These are phyloP conservation scores for Suzukiozyma palmioleophila DNA, from an alignment of 1,139 yeast species.

Conservation along the genomic window DNA sequence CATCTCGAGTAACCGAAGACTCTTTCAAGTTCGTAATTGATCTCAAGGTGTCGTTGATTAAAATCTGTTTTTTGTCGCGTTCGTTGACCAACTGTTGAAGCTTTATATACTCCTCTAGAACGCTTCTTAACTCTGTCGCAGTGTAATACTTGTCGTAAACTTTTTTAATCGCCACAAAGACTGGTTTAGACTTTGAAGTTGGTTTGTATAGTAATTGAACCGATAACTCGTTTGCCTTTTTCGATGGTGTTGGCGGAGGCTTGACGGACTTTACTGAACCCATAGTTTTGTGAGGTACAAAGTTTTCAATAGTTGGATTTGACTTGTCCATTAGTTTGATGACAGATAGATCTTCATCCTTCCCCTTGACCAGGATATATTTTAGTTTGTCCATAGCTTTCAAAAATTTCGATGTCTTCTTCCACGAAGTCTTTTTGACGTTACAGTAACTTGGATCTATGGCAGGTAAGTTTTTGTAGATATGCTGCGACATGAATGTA, in stretches of 20 bases:
- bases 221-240: constrained; percentile 25
- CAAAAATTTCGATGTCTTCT: constrained; percentile 77
- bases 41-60: constrained; percentile 45
- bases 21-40: constrained; percentile 21
- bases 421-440: constrained; percentile 84
- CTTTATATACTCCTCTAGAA: constrained; percentile 55
- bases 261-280: constrained; percentile 10
- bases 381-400: constrained; percentile 80
- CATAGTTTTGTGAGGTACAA: constrained; percentile 54
- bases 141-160: constrained; percentile 43
- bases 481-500: constrained; percentile 64
- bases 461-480: constrained; percentile 68
- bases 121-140: constrained; percentile 46
- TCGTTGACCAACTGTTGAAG: constrained; percentile 42
- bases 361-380: constrained; percentile 64
- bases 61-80: constrained; percentile 46
- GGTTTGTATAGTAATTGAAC: constrained; percentile 48
- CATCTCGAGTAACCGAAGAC: constrained; percentile 40
- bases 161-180: constrained; percentile 45
- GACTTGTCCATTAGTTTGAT: constrained; percentile 46
- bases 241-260: constrained; percentile 15
- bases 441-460: constrained; percentile 50
- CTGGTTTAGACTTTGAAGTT: constrained; percentile 41
- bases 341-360: constrained; percentile 66
- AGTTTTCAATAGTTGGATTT: constrained; percentile 47